These are phyloP conservation scores for Malus hybrid DNA, from an alignment of 331 rosid species.

Conservation along the genomic window DNA sequence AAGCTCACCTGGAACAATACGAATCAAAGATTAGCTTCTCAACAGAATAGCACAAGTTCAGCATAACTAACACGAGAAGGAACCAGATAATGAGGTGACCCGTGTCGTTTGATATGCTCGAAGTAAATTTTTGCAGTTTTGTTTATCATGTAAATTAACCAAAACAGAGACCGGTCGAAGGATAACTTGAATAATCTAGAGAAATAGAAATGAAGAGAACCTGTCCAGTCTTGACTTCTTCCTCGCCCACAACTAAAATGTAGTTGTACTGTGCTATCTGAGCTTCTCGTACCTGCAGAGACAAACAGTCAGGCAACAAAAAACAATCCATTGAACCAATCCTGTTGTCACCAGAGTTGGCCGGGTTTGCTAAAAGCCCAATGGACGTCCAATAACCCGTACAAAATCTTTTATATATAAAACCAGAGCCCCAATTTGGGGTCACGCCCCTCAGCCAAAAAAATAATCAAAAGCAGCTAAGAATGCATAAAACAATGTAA, in stretches of 20 bases:
- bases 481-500: no score
- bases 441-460: no score
- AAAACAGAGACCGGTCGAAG: no score
- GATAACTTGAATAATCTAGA: neutral
- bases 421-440: no score
- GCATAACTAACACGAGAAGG: no score
- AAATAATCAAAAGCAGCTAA: no score
- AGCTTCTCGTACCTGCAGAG: conserved; percentile 87
- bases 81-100: no score
- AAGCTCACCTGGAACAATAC: conserved; percentile 77
- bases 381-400: neutral
- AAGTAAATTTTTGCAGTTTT: no score
- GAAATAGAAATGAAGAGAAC: conserved; percentile 29
- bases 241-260: conserved; percentile 95
- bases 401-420: neutral
- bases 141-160: no score
- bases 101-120: no score
- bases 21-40: conserved; percentile 14
- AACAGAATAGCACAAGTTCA: neutral
- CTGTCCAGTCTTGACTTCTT: conserved; percentile 89
- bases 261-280: conserved; percentile 86
- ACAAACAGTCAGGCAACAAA: conserved; percentile 2
- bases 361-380: neutral
- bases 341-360: neutral
- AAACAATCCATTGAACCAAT: neutral